phyloP scores from a whole-genome alignment of 2,329 filamentous ascomycete species.

The Ambrosiella xylebori region DNA sequence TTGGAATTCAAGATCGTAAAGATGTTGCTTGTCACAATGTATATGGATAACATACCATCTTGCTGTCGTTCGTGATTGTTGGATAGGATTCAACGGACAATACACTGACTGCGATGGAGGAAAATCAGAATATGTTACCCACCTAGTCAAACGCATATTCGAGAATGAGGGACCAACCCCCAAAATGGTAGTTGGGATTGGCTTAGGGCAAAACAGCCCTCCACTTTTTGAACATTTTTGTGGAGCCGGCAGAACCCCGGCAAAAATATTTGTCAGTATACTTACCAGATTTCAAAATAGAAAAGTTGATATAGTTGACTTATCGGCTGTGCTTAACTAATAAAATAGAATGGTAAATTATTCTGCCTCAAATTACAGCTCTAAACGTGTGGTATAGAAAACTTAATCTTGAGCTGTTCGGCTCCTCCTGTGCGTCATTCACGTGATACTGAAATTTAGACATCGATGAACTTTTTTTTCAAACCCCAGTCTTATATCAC shows the following conservation, averaged over 20 bases:
- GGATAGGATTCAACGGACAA: slow-evolving; percentile 13
- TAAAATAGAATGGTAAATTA: neutral
- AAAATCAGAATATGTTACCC: slow-evolving; percentile 14
- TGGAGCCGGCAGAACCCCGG: slow-evolving; percentile 6
- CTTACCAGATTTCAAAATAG: neutral
- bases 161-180: slow-evolving; percentile 12
- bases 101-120: slow-evolving; percentile 13
- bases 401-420: neutral
- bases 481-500: neutral
- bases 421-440: neutral
- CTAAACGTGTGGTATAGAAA: neutral
- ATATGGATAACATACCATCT: slow-evolving; percentile 14
- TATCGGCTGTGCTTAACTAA: neutral
- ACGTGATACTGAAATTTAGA: slow-evolving; percentile 1
- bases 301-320: neutral
- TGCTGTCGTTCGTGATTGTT: slow-evolving; percentile 14
- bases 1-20: neutral
- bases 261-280: neutral
- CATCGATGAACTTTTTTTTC: slow-evolving; percentile 3
- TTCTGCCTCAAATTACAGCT: neutral
- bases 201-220: slow-evolving; percentile 13
- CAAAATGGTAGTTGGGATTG: slow-evolving; percentile 11
- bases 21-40: neutral
- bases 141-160: slow-evolving; percentile 11
- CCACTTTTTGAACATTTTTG: neutral